Conservation (phyloP, 306 rosid genomes). For the Vigna angularis region DNA sequence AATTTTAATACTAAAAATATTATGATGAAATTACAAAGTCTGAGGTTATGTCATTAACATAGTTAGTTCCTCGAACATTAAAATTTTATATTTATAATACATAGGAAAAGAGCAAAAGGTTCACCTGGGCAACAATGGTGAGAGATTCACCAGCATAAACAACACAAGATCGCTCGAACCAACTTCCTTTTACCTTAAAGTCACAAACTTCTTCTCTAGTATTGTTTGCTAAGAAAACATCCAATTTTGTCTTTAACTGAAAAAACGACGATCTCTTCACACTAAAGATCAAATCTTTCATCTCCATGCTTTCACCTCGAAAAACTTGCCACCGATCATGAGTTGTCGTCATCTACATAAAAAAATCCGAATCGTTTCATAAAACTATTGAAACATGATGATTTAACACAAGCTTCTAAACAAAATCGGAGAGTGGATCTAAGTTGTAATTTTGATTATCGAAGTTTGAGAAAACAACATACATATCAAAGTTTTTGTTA, state of each 20-base stretch:
- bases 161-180: slow-evolving; percentile 60
- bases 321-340: slow-evolving; percentile 55
- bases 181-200: slow-evolving; percentile 62
- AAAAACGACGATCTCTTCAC: slow-evolving; percentile 52
- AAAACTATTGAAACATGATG: not conserved
- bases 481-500: not conserved
- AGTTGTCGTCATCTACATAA: slow-evolving; percentile 41
- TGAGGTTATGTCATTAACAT: too few relatives aligned
- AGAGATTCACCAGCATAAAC: slow-evolving; percentile 60
- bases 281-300: slow-evolving; percentile 45
- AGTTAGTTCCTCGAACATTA: too few relatives aligned
- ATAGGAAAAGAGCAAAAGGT: not conserved
- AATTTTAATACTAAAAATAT: too few relatives aligned
- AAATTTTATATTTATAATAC: too few relatives aligned
- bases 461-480: not conserved
- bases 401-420: not conserved
- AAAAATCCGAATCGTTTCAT: not conserved
- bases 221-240: slow-evolving; percentile 69
- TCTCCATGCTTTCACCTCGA: slow-evolving; percentile 43
- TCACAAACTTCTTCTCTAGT: slow-evolving; percentile 58
- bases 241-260: slow-evolving; percentile 60
- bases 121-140: slow-evolving; percentile 50
- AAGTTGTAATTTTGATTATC: not conserved
- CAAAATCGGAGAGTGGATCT: not conserved
- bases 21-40: too few relatives aligned